These are phyloP conservation scores for Henckelia pumila DNA, from an alignment of 257 asterid species.

Conservation along the genomic window DNA sequence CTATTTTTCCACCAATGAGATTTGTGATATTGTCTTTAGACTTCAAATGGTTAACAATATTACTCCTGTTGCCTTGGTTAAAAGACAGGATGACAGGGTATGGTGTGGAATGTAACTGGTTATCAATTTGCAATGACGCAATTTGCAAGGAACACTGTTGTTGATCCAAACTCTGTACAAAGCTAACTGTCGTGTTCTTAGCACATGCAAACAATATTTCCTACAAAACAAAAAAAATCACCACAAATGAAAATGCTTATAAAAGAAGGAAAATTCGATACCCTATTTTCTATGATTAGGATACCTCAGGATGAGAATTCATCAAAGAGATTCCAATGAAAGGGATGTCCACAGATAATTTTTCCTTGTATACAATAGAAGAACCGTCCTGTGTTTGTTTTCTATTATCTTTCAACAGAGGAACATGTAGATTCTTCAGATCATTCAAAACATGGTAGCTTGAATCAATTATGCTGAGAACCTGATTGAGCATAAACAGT, in stretches of 20 bases:
- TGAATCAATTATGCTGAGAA: constrained; percentile 85
- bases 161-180: constrained; percentile 73
- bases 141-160: constrained; percentile 75
- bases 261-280: constrained; percentile 5
- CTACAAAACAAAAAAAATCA: constrained; percentile 43
- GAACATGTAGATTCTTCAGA: constrained; percentile 54
- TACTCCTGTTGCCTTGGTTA: constrained; percentile 54
- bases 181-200: constrained; percentile 54
- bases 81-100: constrained; percentile 89
- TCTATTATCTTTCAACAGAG: constrained; percentile 51
- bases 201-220: constrained; percentile 90
- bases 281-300: constrained; percentile 9
- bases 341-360: constrained; percentile 65
- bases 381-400: constrained; percentile 44
- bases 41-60: constrained; percentile 43
- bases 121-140: constrained; percentile 79
- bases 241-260: constrained; percentile 4
- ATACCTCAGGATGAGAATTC: constrained; percentile 88
- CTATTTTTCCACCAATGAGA: constrained; percentile 36
- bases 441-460: constrained; percentile 70
- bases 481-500: constrained; percentile 44
- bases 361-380: constrained; percentile 56
- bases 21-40: constrained; percentile 36
- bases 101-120: constrained; percentile 69
- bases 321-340: constrained; percentile 85